These are phyloP conservation scores for Pterulicium gracile DNA, from an alignment of 1,284 basidiomycete species.

Conservation along the genomic window DNA sequence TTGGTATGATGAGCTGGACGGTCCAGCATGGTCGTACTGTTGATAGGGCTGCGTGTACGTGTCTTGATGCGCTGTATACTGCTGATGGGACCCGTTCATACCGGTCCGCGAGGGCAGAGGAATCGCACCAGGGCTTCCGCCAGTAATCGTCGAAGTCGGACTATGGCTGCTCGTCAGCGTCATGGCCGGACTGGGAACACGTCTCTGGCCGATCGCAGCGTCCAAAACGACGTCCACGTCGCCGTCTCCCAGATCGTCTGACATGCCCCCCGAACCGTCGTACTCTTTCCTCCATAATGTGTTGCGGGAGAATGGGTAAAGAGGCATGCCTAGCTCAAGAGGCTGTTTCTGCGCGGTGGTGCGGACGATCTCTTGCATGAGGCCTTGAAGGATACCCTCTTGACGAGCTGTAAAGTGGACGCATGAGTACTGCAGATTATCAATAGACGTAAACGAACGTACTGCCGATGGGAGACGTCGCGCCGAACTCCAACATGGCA, in stretches of 20 bases:
- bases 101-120: too few species aligned
- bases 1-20: too few species aligned
- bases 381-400: constrained; percentile 67
- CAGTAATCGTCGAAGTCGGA: background rate
- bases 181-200: background rate
- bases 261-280: constrained; percentile 17
- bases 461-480: constrained; percentile 75
- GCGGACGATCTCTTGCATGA: constrained; percentile 76
- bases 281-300: constrained; percentile 47
- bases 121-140: background rate
- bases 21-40: too few species aligned
- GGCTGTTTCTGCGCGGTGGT: constrained; percentile 70
- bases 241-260: constrained; percentile 26
- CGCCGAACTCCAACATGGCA: constrained; percentile 71
- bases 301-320: constrained; percentile 68
- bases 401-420: constrained; percentile 55
- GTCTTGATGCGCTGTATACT: too few species aligned
- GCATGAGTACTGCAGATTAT: too few species aligned
- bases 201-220: background rate
- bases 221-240: constrained; percentile 17
- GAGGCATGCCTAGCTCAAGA: constrained; percentile 62
- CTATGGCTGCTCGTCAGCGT: background rate
- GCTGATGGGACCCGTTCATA: too few species aligned
- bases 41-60: too few species aligned
- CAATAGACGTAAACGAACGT: constrained; percentile 26